A percentile compares a stretch with the other conserved stretches of the same genome.
These are phyloP conservation scores for Penicillium sp. DNA, from an alignment of 2,329 filamentous ascomycete genomes.

Conservation along the genomic window DNA sequence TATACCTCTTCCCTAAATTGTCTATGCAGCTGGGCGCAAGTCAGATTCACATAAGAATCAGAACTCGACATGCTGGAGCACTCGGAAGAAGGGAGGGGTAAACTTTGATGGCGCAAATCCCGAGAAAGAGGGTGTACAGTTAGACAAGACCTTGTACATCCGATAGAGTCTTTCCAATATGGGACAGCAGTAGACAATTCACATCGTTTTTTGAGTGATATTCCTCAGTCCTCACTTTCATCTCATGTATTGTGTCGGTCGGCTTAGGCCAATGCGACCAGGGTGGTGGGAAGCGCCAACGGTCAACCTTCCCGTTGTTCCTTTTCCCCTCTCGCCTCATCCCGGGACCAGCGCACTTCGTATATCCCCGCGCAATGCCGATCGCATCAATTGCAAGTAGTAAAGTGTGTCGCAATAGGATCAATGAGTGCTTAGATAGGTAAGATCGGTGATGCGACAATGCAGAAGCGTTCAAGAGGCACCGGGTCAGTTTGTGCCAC, in stretches of 20 bases:
- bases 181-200: too few relatives aligned
- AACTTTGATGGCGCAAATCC: constrained; percentile 21
- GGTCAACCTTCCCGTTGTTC: neutral
- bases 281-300: constrained; percentile 2
- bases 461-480: constrained; percentile 6
- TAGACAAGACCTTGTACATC: too few relatives aligned
- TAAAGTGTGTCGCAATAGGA: constrained; percentile 11
- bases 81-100: constrained; percentile 15
- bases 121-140: constrained; percentile 9
- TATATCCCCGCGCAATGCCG: constrained; percentile 5
- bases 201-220: too few relatives aligned
- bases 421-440: neutral
- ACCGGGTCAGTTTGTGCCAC: neutral
- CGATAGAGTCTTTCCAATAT: too few relatives aligned
- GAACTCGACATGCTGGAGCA: too few relatives aligned
- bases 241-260: too few relatives aligned
- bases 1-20: too few relatives aligned
- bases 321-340: neutral
- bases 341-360: constrained; percentile 1
- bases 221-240: too few relatives aligned
- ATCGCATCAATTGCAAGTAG: constrained; percentile 3
- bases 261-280: too few relatives aligned
- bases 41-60: too few relatives aligned
- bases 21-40: too few relatives aligned
- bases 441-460: constrained; percentile 18